A percentile compares a stretch with the other conserved stretches of the same genome.
Evolutionary conservation across 371 early-diverging fungal genomes (phyloP).

Genomic region (Mortierella sp.): DNA sequence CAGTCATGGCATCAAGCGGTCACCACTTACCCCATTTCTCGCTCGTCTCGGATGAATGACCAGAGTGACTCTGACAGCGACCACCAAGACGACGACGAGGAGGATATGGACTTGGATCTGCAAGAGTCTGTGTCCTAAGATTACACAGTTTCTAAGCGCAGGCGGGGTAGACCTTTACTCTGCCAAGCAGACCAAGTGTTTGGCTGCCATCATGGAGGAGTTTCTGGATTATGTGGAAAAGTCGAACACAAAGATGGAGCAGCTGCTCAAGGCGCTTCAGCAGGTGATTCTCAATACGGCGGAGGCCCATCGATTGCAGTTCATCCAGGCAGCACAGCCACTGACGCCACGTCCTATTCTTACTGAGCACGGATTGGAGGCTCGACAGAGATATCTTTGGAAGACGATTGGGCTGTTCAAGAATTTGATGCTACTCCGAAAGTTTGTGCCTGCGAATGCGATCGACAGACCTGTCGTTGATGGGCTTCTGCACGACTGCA

Average conservation of each 20-base stretch:
- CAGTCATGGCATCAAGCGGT: constrained; percentile 52
- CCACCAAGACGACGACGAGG: constrained; percentile 61
- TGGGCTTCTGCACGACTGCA: constrained; percentile 54
- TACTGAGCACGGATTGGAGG: constrained; percentile 27
- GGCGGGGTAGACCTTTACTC: constrained; percentile 53
- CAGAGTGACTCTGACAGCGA: constrained; percentile 50
- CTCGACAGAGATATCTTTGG: constrained; percentile 50
- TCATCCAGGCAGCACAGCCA: constrained; percentile 52
- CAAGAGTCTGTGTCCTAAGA: constrained; percentile 54
- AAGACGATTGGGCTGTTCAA: constrained; percentile 49
- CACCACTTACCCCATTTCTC: constrained; percentile 35
- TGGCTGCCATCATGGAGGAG: constrained; percentile 47
- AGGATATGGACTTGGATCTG: constrained; percentile 69
- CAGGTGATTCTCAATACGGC: constrained; percentile 33
- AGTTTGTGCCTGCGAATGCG: constrained; percentile 32
- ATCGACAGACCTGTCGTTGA: constrained; percentile 46
- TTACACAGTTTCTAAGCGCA: constrained; percentile 38
- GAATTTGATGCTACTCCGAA: constrained; percentile 50
- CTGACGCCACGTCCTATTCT: constrained; percentile 50
- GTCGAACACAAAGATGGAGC: constrained; percentile 47
- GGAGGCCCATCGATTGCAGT: constrained; percentile 41
- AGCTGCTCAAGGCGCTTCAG: constrained; percentile 35
- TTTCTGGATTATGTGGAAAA: constrained; percentile 57
- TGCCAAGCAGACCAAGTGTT: constrained; percentile 34
- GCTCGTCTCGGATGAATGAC: constrained; percentile 19